A percentile compares a stretch with the other conserved stretches of the same genome.
phyloP scores from a whole-genome alignment of 345 rosid genomes.

The Gossypium sturtianum region DNA sequence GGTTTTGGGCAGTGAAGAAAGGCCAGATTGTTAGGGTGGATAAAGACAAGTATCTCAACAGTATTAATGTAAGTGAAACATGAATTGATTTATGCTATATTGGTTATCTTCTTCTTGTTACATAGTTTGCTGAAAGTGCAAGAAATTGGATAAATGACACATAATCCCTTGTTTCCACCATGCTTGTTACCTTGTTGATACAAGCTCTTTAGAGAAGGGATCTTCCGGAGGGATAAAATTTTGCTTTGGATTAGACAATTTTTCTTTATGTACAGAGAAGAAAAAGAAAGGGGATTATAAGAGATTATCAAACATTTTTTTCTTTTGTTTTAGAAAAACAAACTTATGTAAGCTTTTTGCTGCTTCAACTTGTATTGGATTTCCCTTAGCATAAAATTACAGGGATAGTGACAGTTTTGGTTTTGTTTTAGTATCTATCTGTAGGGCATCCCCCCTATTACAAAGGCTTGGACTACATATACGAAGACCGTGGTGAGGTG shows the following conservation, averaged over 20 bases:
- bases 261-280: too few species aligned
- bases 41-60: conserved; percentile 88
- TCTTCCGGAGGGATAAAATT: too few species aligned
- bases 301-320: too few species aligned
- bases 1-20: conserved; percentile 72
- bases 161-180: too few species aligned
- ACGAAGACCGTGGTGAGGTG: conserved; percentile 96
- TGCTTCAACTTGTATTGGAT: neutral
- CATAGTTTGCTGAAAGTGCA: neutral
- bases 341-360: neutral
- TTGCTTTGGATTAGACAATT: too few species aligned
- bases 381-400: neutral
- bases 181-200: too few species aligned
- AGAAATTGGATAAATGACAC: neutral
- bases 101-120: neutral
- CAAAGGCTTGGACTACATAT: conserved; percentile 90
- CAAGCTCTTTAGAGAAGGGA: too few species aligned
- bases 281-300: too few species aligned
- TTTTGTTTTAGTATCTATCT: conserved; percentile 60
- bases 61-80: conserved; percentile 55
- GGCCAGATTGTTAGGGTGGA: conserved; percentile 98
- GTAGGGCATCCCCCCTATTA: conserved; percentile 94
- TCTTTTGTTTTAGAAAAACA: too few species aligned
- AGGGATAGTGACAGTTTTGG: neutral
- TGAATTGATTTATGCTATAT: neutral